These are phyloP conservation scores for Thielaviopsis punctulata DNA, from an alignment of 2,329 filamentous ascomycete species.

Conservation along the genomic window DNA sequence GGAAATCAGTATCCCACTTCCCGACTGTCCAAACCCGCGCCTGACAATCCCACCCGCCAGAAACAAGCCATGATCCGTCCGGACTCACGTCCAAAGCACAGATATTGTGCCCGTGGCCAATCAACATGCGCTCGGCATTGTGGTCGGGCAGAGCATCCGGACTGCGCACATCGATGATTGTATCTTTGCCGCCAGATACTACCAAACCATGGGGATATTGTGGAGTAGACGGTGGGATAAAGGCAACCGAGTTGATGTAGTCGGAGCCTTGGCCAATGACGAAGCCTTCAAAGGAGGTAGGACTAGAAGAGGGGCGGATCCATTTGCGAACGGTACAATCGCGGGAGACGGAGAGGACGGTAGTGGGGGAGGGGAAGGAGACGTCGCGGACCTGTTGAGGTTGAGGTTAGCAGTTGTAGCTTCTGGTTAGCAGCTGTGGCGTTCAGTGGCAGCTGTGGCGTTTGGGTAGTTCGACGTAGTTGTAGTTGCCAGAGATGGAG, in stretches of 20 bases:
- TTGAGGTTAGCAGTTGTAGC: too few relatives aligned
- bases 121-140: conserved; percentile 67
- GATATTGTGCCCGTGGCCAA: conserved; percentile 77
- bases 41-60: conserved; percentile 84
- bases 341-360: conserved; percentile 71
- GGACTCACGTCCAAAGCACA: conserved; percentile 69
- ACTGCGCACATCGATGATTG: conserved; percentile 77
- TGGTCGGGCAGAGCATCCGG: conserved; percentile 49
- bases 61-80: conserved; percentile 59
- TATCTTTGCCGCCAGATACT: conserved; percentile 76
- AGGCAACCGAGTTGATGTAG: conserved; percentile 77
- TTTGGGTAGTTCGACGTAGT: background rate
- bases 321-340: conserved; percentile 82
- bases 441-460: background rate
- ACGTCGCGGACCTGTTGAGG: conserved; percentile 63
- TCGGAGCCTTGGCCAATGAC: conserved; percentile 64
- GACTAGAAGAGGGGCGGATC: conserved; percentile 51
- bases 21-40: conserved; percentile 74
- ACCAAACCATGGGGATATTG: conserved; percentile 64
- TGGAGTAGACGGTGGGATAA: conserved; percentile 49
- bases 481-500: conserved; percentile 11
- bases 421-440: too few relatives aligned
- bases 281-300: conserved; percentile 47
- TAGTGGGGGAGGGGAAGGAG: conserved; percentile 54
- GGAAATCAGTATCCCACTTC: conserved; percentile 61